Percentiles rank a stretch among this genome's conserved stretches.
Conservation (phyloP, 2,329 filamentous ascomycete genomes). For the Trichoderma pleuroti region DNA sequence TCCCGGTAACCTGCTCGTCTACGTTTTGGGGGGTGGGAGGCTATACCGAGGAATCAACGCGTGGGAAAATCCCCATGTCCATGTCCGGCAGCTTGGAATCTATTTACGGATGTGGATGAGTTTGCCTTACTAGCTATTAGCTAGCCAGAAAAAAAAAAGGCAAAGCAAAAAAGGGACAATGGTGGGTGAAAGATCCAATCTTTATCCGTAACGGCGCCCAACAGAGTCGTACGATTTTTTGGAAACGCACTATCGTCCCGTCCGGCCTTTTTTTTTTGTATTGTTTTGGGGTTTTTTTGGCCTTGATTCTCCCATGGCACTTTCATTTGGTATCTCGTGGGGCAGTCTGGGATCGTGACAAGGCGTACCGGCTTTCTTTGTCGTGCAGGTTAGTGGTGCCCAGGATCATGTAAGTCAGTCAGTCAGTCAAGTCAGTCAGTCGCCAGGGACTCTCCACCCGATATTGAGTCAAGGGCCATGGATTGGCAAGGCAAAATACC, state of each 20-base stretch:
- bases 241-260: neutral
- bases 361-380: neutral
- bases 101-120: neutral
- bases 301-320: neutral
- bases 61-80: neutral
- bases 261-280: neutral
- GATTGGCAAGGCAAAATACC: neutral
- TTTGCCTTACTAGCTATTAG: neutral
- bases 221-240: constrained; percentile 8
- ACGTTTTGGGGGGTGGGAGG: neutral
- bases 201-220: neutral
- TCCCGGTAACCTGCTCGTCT: neutral
- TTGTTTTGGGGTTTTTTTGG: neutral
- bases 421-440: neutral
- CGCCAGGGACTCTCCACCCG: neutral
- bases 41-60: neutral
- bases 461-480: neutral
- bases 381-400: neutral
- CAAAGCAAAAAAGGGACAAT: neutral
- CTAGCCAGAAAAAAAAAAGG: neutral
- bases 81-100: neutral
- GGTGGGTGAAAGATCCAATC: neutral
- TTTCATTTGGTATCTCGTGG: neutral
- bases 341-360: neutral
- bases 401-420: neutral